Percentiles rank a stretch among this genome's conserved stretches.
These are phyloP conservation scores for Lipomyces chichibuensis DNA, from an alignment of 805 yeast genomes.

Conservation along the genomic window DNA sequence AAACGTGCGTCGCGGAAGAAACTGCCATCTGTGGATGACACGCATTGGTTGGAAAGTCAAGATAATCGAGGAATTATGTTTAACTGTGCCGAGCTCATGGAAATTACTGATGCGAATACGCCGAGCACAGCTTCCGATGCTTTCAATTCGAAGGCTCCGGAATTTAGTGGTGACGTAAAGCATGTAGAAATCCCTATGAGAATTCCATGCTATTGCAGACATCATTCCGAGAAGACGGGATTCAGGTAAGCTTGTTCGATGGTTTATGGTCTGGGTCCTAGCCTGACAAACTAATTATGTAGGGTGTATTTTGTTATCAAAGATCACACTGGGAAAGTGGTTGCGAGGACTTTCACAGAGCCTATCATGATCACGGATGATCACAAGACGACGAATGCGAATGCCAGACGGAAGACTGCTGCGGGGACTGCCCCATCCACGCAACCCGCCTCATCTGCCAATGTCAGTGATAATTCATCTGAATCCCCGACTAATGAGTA, in stretches of 20 bases:
- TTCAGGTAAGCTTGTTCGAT: constrained; percentile 54
- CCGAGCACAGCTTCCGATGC: constrained; percentile 18
- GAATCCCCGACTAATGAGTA: constrained; percentile 29
- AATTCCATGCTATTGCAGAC: constrained; percentile 94
- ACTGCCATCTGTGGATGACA: constrained; percentile 72
- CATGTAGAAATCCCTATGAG: constrained; percentile 63
- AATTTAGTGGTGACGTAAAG: constrained; percentile 39
- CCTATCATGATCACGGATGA: constrained; percentile 93
- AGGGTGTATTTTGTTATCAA: constrained; percentile 54
- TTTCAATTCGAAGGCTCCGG: not conserved
- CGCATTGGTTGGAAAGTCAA: constrained; percentile 75
- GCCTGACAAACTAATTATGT: not conserved
- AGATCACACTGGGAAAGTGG: constrained; percentile 60
- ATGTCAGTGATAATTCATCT: constrained; percentile 28
- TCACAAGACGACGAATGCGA: constrained; percentile 59
- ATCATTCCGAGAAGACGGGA: constrained; percentile 86
- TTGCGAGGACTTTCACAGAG: constrained; percentile 72
- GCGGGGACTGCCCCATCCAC: constrained; percentile 1
- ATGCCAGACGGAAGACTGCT: constrained; percentile 21
- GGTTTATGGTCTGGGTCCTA: not conserved
- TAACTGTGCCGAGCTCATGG: constrained; percentile 85
- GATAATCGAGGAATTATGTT: constrained; percentile 84
- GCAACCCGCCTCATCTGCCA: constrained; percentile 22
- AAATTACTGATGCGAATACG: constrained; percentile 54
- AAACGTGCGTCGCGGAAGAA: constrained; percentile 93